Evolutionary conservation across 2,329 filamentous ascomycete genomes (phyloP).

Genomic region (Dryadomyces quercivorus): DNA sequence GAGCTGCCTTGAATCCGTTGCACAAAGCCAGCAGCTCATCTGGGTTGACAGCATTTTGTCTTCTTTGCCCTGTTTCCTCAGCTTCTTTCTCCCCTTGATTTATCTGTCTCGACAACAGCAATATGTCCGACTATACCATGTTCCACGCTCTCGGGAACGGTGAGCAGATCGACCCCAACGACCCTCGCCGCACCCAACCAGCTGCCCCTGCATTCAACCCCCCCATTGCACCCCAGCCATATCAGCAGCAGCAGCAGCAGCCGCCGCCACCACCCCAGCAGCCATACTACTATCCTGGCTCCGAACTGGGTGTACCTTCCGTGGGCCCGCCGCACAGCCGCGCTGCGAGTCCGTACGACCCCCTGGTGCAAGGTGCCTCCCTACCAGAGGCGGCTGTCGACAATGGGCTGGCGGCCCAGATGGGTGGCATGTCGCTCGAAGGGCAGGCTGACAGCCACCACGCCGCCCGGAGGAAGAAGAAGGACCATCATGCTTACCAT

Average conservation of each 20-base stretch:
- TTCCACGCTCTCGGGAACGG: constrained; percentile 39
- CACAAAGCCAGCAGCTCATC: background rate
- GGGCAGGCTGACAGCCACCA: constrained; percentile 30
- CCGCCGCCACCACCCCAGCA: background rate
- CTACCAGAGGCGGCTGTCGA: constrained; percentile 25
- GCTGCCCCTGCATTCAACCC: constrained; percentile 35
- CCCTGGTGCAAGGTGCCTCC: constrained; percentile 15
- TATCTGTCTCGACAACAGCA: background rate
- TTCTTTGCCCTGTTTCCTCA: background rate
- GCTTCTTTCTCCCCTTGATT: background rate
- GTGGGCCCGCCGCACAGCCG: constrained; percentile 26
- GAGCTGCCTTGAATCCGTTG: background rate
- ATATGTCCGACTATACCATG: constrained; percentile 33
- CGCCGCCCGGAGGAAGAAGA: constrained; percentile 64
- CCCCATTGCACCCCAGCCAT: constrained; percentile 39
- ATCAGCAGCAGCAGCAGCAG: constrained; percentile 27
- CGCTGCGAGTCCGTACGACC: constrained; percentile 15
- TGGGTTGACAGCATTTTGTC: background rate
- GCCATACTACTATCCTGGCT: background rate
- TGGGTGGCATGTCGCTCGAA: constrained; percentile 64
- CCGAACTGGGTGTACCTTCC: background rate
- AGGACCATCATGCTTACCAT: constrained; percentile 89
- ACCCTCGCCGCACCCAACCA: constrained; percentile 33
- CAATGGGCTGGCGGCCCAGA: constrained; percentile 51
- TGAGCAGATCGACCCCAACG: constrained; percentile 37